phyloP scores from a whole-genome alignment of 1,284 basidiomycete species.

The Fomitiporia mediterranea region DNA sequence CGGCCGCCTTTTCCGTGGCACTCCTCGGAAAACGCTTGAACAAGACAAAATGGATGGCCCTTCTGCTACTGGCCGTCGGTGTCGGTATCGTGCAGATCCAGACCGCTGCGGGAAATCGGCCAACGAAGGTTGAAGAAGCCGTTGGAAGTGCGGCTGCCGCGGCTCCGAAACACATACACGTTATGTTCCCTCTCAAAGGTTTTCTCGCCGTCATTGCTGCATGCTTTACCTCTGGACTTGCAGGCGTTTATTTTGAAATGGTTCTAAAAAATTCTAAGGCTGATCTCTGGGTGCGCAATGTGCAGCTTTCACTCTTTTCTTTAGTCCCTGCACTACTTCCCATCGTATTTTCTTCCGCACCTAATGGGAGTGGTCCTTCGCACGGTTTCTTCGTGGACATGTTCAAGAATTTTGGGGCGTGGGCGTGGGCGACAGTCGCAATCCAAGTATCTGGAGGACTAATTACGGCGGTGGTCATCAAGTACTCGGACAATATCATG shows the following conservation, averaged over 20 bases:
- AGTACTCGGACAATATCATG: constrained; percentile 84
- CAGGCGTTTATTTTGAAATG: constrained; percentile 98
- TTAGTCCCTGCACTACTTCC: constrained; percentile 87
- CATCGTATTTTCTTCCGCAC: constrained; percentile 57
- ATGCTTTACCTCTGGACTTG: constrained; percentile 95
- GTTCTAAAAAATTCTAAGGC: constrained; percentile 87
- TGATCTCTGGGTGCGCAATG: constrained; percentile 95
- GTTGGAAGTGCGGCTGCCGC: constrained; percentile 35
- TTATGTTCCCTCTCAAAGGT: constrained; percentile 81
- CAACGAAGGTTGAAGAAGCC: constrained; percentile 29
- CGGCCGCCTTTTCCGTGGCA: constrained; percentile 89
- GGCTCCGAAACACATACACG: constrained; percentile 34
- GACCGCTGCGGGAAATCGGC: constrained; percentile 35
- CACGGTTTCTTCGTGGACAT: constrained; percentile 36
- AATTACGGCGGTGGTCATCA: constrained; percentile 84
- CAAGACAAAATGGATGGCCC: constrained; percentile 76
- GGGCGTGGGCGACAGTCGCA: constrained; percentile 88
- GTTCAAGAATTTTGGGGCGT: constrained; percentile 78
- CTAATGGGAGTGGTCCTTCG: constrained; percentile 21
- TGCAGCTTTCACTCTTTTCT: constrained; percentile 93
- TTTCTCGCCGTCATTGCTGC: constrained; percentile 86
- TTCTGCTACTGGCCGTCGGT: constrained; percentile 83
- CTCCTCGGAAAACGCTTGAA: constrained; percentile 80
- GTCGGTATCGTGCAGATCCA: constrained; percentile 94
- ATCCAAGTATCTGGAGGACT: constrained; percentile 90